These are phyloP conservation scores for Debaryomyces singareniensis DNA, from an alignment of 1,139 yeast species.

Conservation along the genomic window DNA sequence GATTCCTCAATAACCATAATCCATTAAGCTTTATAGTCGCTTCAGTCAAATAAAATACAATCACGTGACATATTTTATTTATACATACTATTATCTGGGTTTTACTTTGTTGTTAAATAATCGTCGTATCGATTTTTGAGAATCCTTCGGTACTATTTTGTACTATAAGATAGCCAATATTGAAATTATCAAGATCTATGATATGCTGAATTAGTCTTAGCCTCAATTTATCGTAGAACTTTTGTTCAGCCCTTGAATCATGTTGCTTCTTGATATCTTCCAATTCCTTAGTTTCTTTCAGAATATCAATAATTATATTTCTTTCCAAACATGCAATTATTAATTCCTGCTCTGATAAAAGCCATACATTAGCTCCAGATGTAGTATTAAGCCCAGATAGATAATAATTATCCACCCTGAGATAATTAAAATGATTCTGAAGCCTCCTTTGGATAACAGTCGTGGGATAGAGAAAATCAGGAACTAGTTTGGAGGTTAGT, in stretches of 20 bases:
- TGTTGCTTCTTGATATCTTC: constrained; percentile 10
- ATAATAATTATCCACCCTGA: constrained; percentile 47
- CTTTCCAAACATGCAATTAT: constrained; percentile 44
- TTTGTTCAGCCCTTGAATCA: constrained; percentile 9
- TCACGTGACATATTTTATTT: too few species aligned
- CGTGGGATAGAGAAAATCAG: constrained; percentile 31
- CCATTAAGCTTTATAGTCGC: too few species aligned
- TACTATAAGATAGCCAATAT: constrained; percentile 28
- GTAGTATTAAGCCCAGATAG: constrained; percentile 32
- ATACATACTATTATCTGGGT: too few species aligned
- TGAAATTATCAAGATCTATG: constrained; percentile 25
- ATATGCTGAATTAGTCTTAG: constrained; percentile 23
- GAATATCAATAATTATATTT: constrained; percentile 31
- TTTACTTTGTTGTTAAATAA: too few species aligned
- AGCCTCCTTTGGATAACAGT: constrained; percentile 30
- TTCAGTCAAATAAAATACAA: too few species aligned
- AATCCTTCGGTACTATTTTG: background rate
- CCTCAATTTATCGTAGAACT: constrained; percentile 17
- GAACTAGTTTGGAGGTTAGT: constrained; percentile 35
- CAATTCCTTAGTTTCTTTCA: constrained; percentile 11
- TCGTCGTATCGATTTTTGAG: background rate
- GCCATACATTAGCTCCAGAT: constrained; percentile 43
- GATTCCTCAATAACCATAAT: too few species aligned
- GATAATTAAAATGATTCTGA: constrained; percentile 34
- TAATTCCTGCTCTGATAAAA: constrained; percentile 37